These are phyloP conservation scores for Penicillium salamii DNA, from an alignment of 495 filamentous ascomycete genomes.

Conservation along the genomic window DNA sequence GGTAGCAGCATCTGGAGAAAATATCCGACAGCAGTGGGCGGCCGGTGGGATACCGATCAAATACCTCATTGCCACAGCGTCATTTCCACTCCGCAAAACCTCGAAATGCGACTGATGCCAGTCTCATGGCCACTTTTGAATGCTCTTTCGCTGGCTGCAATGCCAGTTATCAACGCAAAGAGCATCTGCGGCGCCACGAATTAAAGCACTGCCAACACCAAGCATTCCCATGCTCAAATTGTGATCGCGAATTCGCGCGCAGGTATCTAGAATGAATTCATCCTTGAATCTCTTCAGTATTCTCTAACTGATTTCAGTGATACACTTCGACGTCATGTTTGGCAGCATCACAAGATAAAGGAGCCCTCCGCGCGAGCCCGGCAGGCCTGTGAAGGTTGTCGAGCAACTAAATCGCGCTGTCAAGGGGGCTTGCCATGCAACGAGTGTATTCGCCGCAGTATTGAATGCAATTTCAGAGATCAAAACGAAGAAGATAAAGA, in stretches of 20 bases:
- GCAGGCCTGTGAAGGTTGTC: constrained; percentile 23
- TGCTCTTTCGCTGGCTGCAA: constrained; percentile 17
- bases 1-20: neutral
- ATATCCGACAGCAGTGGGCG: neutral
- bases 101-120: neutral
- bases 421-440: constrained; percentile 26
- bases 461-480: constrained; percentile 13
- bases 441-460: constrained; percentile 21
- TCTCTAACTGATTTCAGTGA: constrained; percentile 18
- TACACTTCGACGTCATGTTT: constrained; percentile 28
- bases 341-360: constrained; percentile 11
- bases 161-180: constrained; percentile 15
- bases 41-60: constrained; percentile 1
- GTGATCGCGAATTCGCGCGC: constrained; percentile 17
- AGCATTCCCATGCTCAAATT: constrained; percentile 15
- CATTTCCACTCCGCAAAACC: neutral
- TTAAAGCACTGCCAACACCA: constrained; percentile 8
- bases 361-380: constrained; percentile 13
- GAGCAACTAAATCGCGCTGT: constrained; percentile 21
- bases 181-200: constrained; percentile 17
- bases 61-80: neutral
- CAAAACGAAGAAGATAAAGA: neutral
- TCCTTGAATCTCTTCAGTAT: neutral
- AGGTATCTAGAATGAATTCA: constrained; percentile 9
- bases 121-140: neutral